Evolutionary conservation across 2,329 filamentous ascomycete species (phyloP), one percentile per base, ranked within the genome.

Genomic region (Aspergillus versicolor): DNA sequence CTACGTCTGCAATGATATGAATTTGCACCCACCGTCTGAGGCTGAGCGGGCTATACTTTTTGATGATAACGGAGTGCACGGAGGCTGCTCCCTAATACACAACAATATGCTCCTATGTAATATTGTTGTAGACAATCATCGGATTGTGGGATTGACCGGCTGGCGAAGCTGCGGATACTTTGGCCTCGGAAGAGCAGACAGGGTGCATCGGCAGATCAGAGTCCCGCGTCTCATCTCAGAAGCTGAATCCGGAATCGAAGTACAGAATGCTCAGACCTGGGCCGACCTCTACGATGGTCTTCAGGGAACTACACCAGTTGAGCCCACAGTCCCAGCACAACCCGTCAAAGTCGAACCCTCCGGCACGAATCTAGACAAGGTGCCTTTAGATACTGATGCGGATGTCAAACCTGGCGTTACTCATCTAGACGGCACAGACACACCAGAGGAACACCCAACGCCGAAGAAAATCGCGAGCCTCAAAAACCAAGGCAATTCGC

Each of bases 101-200:
- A 77, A 77, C 52, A 64, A 75, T 48, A 63, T 77, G 64, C 56
- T 65, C 12, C 68, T 65, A 19, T 67, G 70, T 7, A 76, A 76
- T 58, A 69, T 77, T 7, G 68, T 76, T 37, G 68, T 77, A 27
- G 67, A 73, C 17, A 61, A 73, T 48, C 70, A 67, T 57, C 68
- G 64, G 42, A 67, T 76, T 22, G 71, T 76, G 46, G 75, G 74
- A 19, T 64, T 77, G 24, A 60, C 67, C 44, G 73, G 71, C n/a
- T 77, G 75, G 75, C 65, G 69, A 53, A 65, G 73, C 53, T 69
- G 73, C 45, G 75, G 75, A 41, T 75, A 70, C 53, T 77, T 77
- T 61, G 73, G 73, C 15, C 65, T 68, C 41, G 62, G 68, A 38
- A 66, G 71, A 51, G 71, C 70, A 34, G 64, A 64, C 40, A 67